Base-by-base conservation (phyloP, 192 early-diverging fungal genomes). In the Coemansia sp. region DNA sequence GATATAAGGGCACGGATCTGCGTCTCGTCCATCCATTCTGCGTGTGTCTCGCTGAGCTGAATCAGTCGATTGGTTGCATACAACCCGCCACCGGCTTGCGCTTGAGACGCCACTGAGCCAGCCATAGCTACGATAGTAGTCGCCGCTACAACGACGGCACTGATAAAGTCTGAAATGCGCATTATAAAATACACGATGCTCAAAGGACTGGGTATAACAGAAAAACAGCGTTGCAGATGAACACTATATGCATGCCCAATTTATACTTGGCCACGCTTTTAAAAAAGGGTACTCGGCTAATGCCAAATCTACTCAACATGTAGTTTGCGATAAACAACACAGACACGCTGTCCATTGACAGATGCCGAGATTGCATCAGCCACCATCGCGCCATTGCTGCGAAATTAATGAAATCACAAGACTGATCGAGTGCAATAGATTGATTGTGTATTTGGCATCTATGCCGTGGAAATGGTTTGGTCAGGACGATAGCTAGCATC, bases 391-490 rank as follows among this genome's bases (percentile, higher is more conserved):
- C n/a, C n/a, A n/a, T n/a, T n/a, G n/a, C n/a, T n/a, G n/a, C n/a
- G n/a, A n/a, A n/a, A n/a, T n/a, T 47, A 47, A 47, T 24, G 22
- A 47, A 25, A 24, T 24, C 46, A 47, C 46, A 14, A 42, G 40
- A 6, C 9, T 10, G 22, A 47, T 22, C 3, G 19, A 24, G 45
- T 47, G 24, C 45, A 25, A 24, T 47, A 47, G 20, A 47, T 32
- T 54, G 1, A 22, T 47, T 8, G 17, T 47, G 45, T 11, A 6
- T 20, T 38, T 72, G 74, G 71, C 39, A 37, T 54, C 94, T 35
- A 35, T n/a, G 62, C 68, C 5, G 78, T 75, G 47, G 78, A 72
- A 62, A 74, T 71, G 40, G 78, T 75, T 65, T 75, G 78, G 45
- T 80, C 69, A 10, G 78, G 78, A 17, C 65, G 72, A 53, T 80